Evolutionary conservation across 495 filamentous ascomycete genomes (phyloP).

Genomic region (Neurospora sp.): DNA sequence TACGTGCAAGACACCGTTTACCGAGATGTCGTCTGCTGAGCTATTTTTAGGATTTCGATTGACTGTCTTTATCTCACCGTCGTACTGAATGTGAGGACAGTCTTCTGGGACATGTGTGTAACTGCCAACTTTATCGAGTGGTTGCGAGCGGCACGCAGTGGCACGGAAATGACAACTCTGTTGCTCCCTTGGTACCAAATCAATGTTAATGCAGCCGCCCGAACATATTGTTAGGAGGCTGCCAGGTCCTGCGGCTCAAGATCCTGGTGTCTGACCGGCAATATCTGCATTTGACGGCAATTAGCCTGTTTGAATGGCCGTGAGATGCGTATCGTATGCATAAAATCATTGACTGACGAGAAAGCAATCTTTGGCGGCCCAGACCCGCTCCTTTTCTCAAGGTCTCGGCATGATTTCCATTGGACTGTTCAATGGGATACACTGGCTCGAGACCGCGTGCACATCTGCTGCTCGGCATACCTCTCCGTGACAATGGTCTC

Average conservation of each 20-base stretch:
- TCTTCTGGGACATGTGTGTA: not conserved
- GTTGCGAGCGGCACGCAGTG: constrained; percentile 14
- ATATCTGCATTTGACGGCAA: constrained; percentile 14
- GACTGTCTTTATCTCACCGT: constrained; percentile 1
- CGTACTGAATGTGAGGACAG: not conserved
- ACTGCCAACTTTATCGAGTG: not conserved
- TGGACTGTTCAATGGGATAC: constrained; percentile 2
- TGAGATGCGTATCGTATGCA: not conserved
- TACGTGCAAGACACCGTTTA: not conserved
- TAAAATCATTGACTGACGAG: not conserved
- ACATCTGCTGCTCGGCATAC: constrained; percentile 13
- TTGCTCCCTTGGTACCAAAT: constrained; percentile 6
- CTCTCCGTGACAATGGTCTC: constrained; percentile 14
- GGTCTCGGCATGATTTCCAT: constrained; percentile 7
- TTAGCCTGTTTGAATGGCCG: constrained; percentile 17
- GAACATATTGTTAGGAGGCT: not conserved
- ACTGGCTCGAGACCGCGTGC: not conserved
- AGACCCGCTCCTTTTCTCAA: not conserved
- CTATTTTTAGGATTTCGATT: not conserved
- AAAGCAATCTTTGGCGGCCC: constrained; percentile 6
- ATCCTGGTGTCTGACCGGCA: constrained; percentile 6
- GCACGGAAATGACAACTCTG: constrained; percentile 14
- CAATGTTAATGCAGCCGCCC: not conserved
- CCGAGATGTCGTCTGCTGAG: not conserved
- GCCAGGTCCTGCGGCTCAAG: constrained; percentile 1